Base-by-base conservation (phyloP, 352 stramenopile species). In the Phytophthora litchii region DNA sequence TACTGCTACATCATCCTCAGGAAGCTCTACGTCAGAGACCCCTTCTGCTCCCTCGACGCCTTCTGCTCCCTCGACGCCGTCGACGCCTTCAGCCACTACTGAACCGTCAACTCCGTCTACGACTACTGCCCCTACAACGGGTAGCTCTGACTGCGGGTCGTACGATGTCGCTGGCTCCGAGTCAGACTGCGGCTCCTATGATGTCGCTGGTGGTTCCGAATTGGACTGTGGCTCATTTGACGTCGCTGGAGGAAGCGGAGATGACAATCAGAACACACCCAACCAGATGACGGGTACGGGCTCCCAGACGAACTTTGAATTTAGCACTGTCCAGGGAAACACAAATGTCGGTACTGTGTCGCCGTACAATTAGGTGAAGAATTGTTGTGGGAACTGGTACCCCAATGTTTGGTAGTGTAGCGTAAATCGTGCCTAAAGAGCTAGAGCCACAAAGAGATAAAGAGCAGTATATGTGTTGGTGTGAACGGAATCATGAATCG, bases 281-380 rank as follows among this genome's bases (percentile, higher is more conserved):
- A 23, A 44, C 42, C 48, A 59, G 40, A 46, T 25, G 3, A 49
- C 48, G 0, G 45, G 29, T 14, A 34, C 45, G 9, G 43, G 58
- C 3, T 67, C 58, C 23, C 50, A 62, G 51, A 67, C 21, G 1
- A 61, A 27, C 37, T 61, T 62, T 27, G 36, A 67, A 43, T 67
- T 67, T 29, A 56, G 37, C 31, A 49, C 35, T 21, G 11, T 54
- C 16, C n/a, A 67, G 41, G 51, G 58, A 6, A 31, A 38, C 9
- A 40, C 7, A 3, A 54, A 61, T 16, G 42, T 16, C 20, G 58
- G 58, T n/a, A 67, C 43, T 5, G 58, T 67, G 42, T 7, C 50
- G 20, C 58, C 58, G 6, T 47, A 61, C 19, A 32, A 50, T n/a
- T 58, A 58, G 50, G 29, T 29, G 17, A 36, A 50, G 19, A 54